phyloP scores from a whole-genome alignment of 768 basidiomycete species.

The Xerocomellus intermedius region DNA sequence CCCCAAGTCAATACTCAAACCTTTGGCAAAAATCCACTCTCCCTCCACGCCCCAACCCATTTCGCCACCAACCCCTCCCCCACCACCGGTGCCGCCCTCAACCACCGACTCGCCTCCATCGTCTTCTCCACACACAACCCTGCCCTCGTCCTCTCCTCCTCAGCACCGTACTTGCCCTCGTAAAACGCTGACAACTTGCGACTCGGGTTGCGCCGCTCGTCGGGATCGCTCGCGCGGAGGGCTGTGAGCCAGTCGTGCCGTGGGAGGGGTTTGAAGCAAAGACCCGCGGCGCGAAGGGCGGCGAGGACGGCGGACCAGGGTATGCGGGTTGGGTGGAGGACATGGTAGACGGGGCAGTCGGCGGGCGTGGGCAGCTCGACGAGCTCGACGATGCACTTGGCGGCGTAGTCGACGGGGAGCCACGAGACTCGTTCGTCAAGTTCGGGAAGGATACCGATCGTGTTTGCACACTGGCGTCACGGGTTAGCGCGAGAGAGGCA shows the following conservation, averaged over 20 bases:
- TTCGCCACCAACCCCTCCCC: slow-evolving; percentile 36
- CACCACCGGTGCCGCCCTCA: slow-evolving; percentile 14
- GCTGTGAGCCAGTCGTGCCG: slow-evolving; percentile 25
- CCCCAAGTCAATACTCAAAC: background rate
- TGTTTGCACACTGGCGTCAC: slow-evolving; percentile 37
- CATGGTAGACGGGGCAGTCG: slow-evolving; percentile 23
- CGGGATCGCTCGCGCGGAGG: slow-evolving; percentile 20
- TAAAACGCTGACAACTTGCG: slow-evolving; percentile 26
- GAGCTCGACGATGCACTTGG: slow-evolving; percentile 46
- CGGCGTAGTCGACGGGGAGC: slow-evolving; percentile 55
- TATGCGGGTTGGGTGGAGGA: slow-evolving; percentile 16
- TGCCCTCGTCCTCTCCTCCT: slow-evolving; percentile 5
- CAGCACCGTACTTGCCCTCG: slow-evolving; percentile 24
- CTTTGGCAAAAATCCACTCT: slow-evolving; percentile 35
- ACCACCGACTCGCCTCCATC: slow-evolving; percentile 13
- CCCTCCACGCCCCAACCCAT: slow-evolving; percentile 44
- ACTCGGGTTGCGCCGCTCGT: slow-evolving; percentile 25
- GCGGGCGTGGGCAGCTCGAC: slow-evolving; percentile 16
- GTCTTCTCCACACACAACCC: slow-evolving; percentile 10
- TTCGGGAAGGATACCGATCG: slow-evolving; percentile 36
- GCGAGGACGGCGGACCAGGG: slow-evolving; percentile 42
- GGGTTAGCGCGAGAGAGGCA: background rate
- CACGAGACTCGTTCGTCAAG: slow-evolving; percentile 38
- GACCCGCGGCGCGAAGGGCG: slow-evolving; percentile 36
- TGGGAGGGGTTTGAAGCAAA: slow-evolving; percentile 27